Base-by-base conservation (phyloP, 2,329 filamentous ascomycete genomes). In the Bipolaris gigantea region DNA sequence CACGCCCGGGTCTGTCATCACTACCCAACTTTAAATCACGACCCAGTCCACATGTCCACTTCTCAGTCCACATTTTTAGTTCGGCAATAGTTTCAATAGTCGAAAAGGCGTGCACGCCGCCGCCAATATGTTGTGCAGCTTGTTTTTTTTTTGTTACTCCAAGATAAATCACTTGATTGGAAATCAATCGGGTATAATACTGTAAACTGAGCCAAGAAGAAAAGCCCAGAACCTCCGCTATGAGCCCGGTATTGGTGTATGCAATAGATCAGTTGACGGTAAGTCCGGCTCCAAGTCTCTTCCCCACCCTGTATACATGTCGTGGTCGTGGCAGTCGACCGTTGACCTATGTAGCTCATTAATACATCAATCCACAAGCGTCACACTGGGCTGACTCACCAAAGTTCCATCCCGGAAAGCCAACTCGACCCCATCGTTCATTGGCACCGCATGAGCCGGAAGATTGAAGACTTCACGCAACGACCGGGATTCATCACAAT, bases 391-490 rank as follows among this genome's bases (percentile, higher is more conserved):
- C 18, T 23, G 1, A 50, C 62, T 57, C 53, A 67, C 64, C 48
- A 63, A 30, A 10, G 59, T 64, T 4, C 59, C 62, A 33, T 72
- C 66, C 16, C 67, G 53, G 47, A 71, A 72, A 21, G 66, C 66
- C 35, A 72, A 45, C 34, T 64, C 61, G 10, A 66, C 60, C 9
- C 61, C 63, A 15, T 70, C 62, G 41, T 66, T 61, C 48, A 66
- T 69, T 13, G 66, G 67, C 19, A 67, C 57, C 9, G 63, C 39
- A 27, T 67, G 64, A 4, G 57, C 36, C 5, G 69, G 69, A 10
- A 71, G 38, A 25, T 55, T 48, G 19, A 71, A 62, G 9, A 65
- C 34, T 21, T 68, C 54, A 32, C 56, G 42, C 19, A 65, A 21
- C 11, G 52, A 59, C 21, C 18, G 39, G 5, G 16, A 23, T 2